Evolutionary conservation across 805 yeast genomes (phyloP).

Genomic region (Tetrapisispora namnaoensis): DNA sequence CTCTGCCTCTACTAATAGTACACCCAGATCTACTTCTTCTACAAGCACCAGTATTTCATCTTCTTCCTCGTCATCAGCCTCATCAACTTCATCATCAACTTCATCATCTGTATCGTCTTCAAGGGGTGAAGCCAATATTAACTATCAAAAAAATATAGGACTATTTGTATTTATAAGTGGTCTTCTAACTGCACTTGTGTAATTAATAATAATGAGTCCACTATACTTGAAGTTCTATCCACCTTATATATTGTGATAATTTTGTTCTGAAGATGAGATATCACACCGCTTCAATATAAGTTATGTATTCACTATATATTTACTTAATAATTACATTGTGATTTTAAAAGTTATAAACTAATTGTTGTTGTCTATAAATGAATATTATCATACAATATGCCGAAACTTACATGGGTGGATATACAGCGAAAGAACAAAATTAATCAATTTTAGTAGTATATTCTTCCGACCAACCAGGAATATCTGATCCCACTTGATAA

Average conservation of each 20-base stretch:
- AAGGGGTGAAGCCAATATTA: conserved; percentile 17
- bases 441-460: no score
- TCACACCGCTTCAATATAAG: no score
- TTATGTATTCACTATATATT: no score
- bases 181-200: conserved; percentile 34
- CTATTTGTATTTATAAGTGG: conserved; percentile 16
- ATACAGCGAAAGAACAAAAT: not conserved
- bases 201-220: no score
- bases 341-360: no score
- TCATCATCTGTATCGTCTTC: conserved; percentile 13
- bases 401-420: no score
- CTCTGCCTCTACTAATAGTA: conserved; percentile 12
- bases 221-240: no score
- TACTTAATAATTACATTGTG: no score
- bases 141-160: conserved; percentile 10
- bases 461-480: conserved; percentile 84
- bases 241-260: no score
- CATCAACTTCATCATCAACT: conserved; percentile 12
- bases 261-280: no score
- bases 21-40: conserved; percentile 8
- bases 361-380: no score
- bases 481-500: conserved; percentile 76
- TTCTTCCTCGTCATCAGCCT: conserved; percentile 9
- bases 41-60: conserved; percentile 3
- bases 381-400: no score